A percentile compares a stretch with the other conserved stretches of the same genome.
phyloP scores from a whole-genome alignment of 257 asterid genomes.

The Fraxinus excelsior region DNA sequence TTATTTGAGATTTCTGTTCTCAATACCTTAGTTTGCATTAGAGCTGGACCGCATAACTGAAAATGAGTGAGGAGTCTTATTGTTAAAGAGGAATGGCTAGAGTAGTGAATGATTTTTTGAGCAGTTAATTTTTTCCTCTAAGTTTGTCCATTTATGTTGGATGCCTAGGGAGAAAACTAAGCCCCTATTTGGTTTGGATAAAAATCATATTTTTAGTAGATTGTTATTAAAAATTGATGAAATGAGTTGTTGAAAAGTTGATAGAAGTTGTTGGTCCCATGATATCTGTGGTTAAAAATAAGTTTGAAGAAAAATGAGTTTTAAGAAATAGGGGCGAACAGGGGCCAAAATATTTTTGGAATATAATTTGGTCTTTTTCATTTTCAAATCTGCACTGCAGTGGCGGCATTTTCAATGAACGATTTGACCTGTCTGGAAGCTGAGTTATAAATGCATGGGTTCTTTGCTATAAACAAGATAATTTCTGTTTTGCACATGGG shows the following conservation, averaged over 20 bases:
- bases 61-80: background rate
- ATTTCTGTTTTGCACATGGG: background rate
- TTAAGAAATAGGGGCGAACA: too few relatives aligned
- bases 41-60: background rate
- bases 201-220: too few relatives aligned
- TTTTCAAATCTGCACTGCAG: background rate
- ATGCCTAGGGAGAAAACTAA: background rate
- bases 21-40: background rate
- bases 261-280: too few relatives aligned
- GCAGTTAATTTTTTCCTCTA: background rate
- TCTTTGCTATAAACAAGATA: background rate
- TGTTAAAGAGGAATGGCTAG: background rate
- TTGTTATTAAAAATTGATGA: too few relatives aligned
- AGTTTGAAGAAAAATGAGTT: too few relatives aligned
- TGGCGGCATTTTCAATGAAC: background rate
- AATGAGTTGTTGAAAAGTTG: too few relatives aligned
- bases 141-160: background rate
- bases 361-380: background rate
- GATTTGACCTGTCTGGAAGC: slow-evolving; percentile 1
- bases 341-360: background rate
- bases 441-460: background rate
- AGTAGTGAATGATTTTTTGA: background rate
- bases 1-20: background rate
- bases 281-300: too few relatives aligned
- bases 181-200: too few relatives aligned